A percentile compares a stretch with the other conserved stretches of the same genome.
Evolutionary conservation across 352 stramenopile genomes (phyloP).

Genomic region (Pythium sp.): DNA sequence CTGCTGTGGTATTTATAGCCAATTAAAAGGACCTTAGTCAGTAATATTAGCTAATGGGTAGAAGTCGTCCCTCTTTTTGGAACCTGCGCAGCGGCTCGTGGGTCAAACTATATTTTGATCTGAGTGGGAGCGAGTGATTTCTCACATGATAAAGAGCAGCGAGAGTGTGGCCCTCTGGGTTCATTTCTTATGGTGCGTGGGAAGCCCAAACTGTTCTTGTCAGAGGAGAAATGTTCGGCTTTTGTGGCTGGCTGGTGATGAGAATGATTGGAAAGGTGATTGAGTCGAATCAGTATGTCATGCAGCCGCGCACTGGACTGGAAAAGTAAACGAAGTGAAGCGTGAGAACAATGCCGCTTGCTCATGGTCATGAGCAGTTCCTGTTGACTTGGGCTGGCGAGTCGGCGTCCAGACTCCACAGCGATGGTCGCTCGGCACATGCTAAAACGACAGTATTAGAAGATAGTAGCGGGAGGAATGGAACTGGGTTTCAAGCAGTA

Average conservation of each 20-base stretch:
- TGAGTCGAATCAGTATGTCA: background rate
- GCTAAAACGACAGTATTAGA: background rate
- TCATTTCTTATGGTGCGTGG: slow-evolving; percentile 2
- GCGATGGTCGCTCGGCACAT: background rate
- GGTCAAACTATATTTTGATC: background rate
- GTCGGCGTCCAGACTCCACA: background rate
- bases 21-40: background rate
- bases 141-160: background rate
- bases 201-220: background rate
- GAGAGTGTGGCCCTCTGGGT: slow-evolving; percentile 5
- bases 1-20: background rate
- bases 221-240: background rate
- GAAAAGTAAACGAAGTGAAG: background rate
- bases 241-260: background rate
- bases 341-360: background rate
- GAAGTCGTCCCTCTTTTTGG: background rate
- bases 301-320: background rate
- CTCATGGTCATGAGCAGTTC: background rate
- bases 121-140: slow-evolving; percentile 7
- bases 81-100: background rate
- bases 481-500: no score
- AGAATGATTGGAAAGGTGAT: background rate
- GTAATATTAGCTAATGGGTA: background rate
- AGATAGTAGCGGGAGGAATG: background rate
- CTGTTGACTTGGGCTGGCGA: background rate